Percentiles rank a stretch among this genome's conserved stretches.
Evolutionary conservation across 352 stramenopile species (phyloP).

Genomic region (Phytophthora pseudosyringae): DNA sequence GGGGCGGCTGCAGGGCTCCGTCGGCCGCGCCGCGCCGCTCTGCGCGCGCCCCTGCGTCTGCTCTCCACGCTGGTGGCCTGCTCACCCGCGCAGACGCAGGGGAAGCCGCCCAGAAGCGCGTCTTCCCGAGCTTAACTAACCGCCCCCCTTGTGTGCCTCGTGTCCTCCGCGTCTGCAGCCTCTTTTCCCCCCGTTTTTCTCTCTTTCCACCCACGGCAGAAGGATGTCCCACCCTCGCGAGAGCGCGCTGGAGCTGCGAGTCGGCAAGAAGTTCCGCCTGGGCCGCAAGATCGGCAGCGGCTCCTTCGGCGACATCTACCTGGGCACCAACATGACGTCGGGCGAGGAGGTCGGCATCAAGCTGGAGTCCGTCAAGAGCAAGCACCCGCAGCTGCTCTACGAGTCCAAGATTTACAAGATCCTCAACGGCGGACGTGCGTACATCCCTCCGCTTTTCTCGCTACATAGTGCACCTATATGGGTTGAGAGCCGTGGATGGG

Average conservation of each 20-base stretch:
- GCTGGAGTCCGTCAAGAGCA: conserved; percentile 97
- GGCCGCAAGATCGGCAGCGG: conserved; percentile 99
- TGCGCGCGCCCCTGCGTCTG: conserved; percentile 19
- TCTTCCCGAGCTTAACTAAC: conserved; percentile 19
- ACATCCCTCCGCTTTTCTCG: not conserved
- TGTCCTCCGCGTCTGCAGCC: conserved; percentile 12
- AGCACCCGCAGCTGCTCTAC: conserved; percentile 99
- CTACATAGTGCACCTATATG: not conserved
- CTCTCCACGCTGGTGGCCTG: not conserved
- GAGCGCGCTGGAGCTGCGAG: conserved; percentile 95
- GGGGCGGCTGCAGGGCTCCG: not conserved
- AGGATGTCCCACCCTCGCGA: conserved; percentile 75
- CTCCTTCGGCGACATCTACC: conserved; percentile 99
- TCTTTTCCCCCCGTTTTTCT: conserved; percentile 24
- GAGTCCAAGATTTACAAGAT: conserved; percentile 99
- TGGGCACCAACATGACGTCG: conserved; percentile 99
- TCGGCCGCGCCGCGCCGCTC: not conserved
- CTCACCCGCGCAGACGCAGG: not conserved
- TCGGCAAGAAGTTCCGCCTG: conserved; percentile 99
- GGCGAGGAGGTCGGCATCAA: conserved; percentile 99
- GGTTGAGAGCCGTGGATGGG: not conserved
- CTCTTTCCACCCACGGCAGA: conserved; percentile 11
- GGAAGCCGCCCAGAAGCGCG: conserved; percentile 4
- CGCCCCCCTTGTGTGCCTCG: not conserved
- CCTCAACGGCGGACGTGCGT: conserved; percentile 98